Evolutionary conservation across 768 basidiomycete genomes (phyloP), one percentile per base, ranked within the genome.

Genomic region (Lyophyllum semitale): DNA sequence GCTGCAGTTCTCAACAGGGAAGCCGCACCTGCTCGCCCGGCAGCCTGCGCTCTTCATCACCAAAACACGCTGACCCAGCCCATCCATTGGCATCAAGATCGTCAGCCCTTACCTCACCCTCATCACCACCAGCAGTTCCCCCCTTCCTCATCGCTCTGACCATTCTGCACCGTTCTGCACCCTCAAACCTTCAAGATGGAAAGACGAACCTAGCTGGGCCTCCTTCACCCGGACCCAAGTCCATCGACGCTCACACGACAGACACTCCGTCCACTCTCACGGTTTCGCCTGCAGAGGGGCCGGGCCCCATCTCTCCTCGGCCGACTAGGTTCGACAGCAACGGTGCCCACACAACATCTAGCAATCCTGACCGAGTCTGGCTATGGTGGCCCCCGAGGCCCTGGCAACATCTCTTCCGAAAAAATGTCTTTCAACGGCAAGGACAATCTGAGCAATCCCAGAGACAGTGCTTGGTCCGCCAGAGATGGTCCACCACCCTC

Each of bases 341-440:
- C 3, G 55, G 38, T 32, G 45, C 50, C 1, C 60, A 48, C 40
- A 29, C 61, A 50, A 15, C 27, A n/a, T 30, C 59, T 56, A 38
- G 54, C 15, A 58, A 41, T 43, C 30, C 57, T 45, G 58, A 62
- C 26, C 53, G 75, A 75, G 63, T 68, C 66, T 61, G 50, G 51
- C 48, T 60, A 64, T 32, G 54, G 54, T 5, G 60, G 59, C 20
- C 44, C 59, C 33, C 63, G 59, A 57, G 65, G 57, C n/a, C 54
- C 61, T 15, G 40, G 59, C 29, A 72, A 65, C 55, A 48, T 53
- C 15, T 52, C 66, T 40, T 59, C 66, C 37, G 56, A 57, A 53
- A 71, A 71, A 55, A 50, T 51, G 40, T 42, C 61, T 8, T 66
- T 38, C 51, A 68, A 63, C 25, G 44, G 59, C 51, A 76, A 74